Evolutionary conservation across 2,329 filamentous ascomycete genomes (phyloP), one percentile per base, ranked within the genome.

Genomic region (Alternaria infectoria): DNA sequence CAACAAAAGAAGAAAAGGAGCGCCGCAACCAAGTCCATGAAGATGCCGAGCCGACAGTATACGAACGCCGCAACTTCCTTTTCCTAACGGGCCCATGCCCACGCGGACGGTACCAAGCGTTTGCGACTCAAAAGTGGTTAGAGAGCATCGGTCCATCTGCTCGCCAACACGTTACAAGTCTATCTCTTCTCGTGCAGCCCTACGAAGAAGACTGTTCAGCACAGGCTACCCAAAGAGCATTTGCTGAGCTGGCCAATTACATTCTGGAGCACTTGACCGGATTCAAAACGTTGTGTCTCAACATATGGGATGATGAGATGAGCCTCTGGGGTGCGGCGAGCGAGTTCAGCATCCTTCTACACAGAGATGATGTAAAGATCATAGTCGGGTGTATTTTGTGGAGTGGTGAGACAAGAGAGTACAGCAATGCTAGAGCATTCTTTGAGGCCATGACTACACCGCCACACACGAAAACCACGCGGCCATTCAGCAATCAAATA

Each of bases 81-180:
- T 69, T 77, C 25, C 51, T 77, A 1, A 74, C 71, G 8, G 74
- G 75, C 0, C 74, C 73, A 1, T 77, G 74, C 57, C 74, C 76
- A 2, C 65, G 77, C 17, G 77, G 77, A 15, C 66, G 76, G n/a
- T 79, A 78, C 43, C 75, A 78, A 47, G 69, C 74, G 4, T 74
- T 76, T 50, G 76, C 74, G n/a, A 75, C 76, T 0, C 64, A 67
- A 10, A 62, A 51, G 1, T 78, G 70, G 64, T 65, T 79, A n/a
- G 56, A 68, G 5, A 59, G 60, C 1, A 56, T 75, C 11, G 61
- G 47, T 28, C n/a, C 54, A 8, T 32, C 52, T 10, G 73, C 69
- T 25, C 66, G 72, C 12, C n/a, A 57, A 17, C 54, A 71, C 10
- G 52, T 79, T 12, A 69, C 68, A n/a, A 21, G 45, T 15, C 25